Percentiles rank a stretch among this genome's conserved stretches.
Conservation (phyloP, 768 basidiomycete genomes). For the Hericium rajendrae region DNA sequence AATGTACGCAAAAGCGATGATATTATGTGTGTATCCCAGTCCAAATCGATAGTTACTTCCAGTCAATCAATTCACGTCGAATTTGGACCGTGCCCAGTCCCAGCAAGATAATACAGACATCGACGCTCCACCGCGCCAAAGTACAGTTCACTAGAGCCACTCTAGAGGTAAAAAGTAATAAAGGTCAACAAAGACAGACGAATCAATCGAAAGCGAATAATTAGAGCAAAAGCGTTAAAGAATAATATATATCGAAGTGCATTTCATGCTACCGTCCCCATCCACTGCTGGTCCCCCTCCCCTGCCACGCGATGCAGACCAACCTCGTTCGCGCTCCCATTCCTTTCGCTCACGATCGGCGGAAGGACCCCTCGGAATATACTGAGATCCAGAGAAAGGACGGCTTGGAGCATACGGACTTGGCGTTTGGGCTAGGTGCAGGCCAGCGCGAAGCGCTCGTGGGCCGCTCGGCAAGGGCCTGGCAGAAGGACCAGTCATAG, state of each 20-base stretch:
- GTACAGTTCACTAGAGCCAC: no score
- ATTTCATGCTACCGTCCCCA: conserved; percentile 9
- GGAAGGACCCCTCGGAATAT: conserved; percentile 12
- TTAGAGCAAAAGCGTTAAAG: background rate
- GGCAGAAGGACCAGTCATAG: conserved; percentile 6
- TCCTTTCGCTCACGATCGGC: conserved; percentile 9
- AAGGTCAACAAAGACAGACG: background rate
- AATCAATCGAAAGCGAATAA: background rate
- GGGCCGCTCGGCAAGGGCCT: conserved; percentile 14
- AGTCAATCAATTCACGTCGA: no score
- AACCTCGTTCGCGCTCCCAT: conserved; percentile 8
- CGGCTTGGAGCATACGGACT: background rate
- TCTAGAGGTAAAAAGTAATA: no score
- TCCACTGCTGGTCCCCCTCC: conserved; percentile 8
- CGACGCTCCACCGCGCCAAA: no score
- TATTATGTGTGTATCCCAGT: no score
- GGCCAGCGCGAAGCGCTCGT: conserved; percentile 9
- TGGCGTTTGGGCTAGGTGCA: background rate
- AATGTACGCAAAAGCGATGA: no score
- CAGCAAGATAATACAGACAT: no score
- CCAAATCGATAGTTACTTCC: no score
- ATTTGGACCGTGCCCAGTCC: no score
- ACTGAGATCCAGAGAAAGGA: conserved; percentile 2
- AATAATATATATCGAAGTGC: background rate
- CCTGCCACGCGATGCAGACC: conserved; percentile 1